Conservation (phyloP, 352 stramenopile genomes). For the Globisporangium ultimum region DNA sequence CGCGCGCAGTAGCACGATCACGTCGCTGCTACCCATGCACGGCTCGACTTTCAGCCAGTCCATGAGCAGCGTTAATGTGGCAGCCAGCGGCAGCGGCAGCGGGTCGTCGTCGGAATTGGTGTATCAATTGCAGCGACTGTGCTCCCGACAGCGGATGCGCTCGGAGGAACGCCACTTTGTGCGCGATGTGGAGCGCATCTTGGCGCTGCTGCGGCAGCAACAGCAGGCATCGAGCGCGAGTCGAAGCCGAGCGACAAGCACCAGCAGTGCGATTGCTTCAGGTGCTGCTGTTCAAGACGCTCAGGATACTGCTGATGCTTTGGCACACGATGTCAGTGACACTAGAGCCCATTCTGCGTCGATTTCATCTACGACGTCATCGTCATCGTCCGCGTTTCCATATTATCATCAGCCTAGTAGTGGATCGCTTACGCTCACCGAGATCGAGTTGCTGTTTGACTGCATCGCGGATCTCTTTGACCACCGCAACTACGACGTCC, state of each 20-base stretch:
- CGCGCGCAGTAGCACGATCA: not conserved
- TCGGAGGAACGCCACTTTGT: constrained; percentile 64
- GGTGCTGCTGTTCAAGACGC: not conserved
- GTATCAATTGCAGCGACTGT: constrained; percentile 54
- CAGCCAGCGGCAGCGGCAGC: not conserved
- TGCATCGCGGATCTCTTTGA: constrained; percentile 70
- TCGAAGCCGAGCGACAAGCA: constrained; percentile 2
- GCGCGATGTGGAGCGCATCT: constrained; percentile 62
- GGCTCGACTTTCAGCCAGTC: constrained; percentile 9
- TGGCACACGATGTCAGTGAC: not conserved
- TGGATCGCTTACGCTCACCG: constrained; percentile 14
- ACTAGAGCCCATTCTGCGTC: constrained; percentile 11
- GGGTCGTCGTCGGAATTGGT: constrained; percentile 42
- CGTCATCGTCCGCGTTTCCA: not conserved
- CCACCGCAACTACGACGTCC: constrained; percentile 66
- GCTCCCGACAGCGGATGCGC: constrained; percentile 56
- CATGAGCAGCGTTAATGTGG: no score
- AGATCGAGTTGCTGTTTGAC: constrained; percentile 62
- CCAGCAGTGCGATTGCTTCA: not conserved
- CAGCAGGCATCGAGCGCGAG: not conserved
- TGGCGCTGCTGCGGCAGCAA: constrained; percentile 34
- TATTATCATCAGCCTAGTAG: not conserved
- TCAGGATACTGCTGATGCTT: not conserved
- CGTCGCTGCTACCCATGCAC: not conserved
- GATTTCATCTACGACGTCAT: not conserved